Conservation (phyloP, 108 stramenopile genomes). For the Cylindrotheca fusiformis region DNA sequence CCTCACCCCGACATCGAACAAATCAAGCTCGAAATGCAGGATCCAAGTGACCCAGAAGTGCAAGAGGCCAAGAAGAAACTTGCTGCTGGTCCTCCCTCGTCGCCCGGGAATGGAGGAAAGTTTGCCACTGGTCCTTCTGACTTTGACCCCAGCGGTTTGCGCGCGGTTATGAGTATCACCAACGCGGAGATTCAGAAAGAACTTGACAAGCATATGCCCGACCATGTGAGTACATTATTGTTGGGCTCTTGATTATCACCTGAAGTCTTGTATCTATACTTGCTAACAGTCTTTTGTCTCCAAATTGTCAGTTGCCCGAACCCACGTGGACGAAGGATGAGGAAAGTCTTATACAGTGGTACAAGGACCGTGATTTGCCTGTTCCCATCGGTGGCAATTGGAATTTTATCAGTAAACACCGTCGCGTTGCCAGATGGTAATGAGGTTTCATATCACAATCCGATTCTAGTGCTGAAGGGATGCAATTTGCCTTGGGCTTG, state of each 20-base stretch:
- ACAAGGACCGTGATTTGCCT: slow-evolving; percentile 79
- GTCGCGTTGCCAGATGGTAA: slow-evolving; percentile 80
- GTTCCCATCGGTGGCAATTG: slow-evolving; percentile 73
- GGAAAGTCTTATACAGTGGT: slow-evolving; percentile 68
- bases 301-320: slow-evolving; percentile 61
- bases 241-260: not conserved
- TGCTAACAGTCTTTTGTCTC: not conserved
- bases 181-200: slow-evolving; percentile 53
- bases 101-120: slow-evolving; percentile 73
- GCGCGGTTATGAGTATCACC: slow-evolving; percentile 82
- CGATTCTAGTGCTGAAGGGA: too few species aligned
- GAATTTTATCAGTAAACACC: slow-evolving; percentile 41
- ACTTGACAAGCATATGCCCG: slow-evolving; percentile 81
- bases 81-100: slow-evolving; percentile 58
- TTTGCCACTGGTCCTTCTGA: slow-evolving; percentile 84
- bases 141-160: slow-evolving; percentile 78
- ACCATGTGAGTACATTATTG: slow-evolving; percentile 54
- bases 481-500: too few species aligned
- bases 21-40: slow-evolving; percentile 62
- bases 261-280: not conserved
- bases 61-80: slow-evolving; percentile 63
- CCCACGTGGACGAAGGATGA: slow-evolving; percentile 60
- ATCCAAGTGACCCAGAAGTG: slow-evolving; percentile 66
- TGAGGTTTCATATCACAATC: too few species aligned
- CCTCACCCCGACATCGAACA: slow-evolving; percentile 57